Base-by-base conservation (phyloP, 768 basidiomycete genomes). In the Phaffia australis region DNA sequence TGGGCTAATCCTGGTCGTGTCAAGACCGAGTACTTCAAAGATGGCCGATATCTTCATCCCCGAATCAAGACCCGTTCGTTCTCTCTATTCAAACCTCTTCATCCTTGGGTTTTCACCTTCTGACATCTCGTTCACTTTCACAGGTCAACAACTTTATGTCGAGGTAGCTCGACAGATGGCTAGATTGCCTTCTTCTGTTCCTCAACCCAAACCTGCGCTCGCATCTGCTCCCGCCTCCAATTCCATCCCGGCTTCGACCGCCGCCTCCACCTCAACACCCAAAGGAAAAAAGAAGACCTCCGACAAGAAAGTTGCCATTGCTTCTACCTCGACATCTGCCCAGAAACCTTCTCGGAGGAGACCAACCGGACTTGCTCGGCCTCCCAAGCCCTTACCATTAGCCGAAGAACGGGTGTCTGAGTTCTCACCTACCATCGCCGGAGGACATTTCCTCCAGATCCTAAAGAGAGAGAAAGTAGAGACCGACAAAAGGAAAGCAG, bases 1-100 rank as follows among this genome's bases (percentile, higher is more conserved):
- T 99, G 94, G 94, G 93, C 88, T 73, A 99, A 99, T 75, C 94
- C 94, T 0, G 94, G 94, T 11, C 83, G 94, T 29, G 89, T 99
- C 67, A 84, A 90, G 70, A 88, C 98, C 27, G 88, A 88, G 73
- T 59, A 77, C 55, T 35, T 67, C 29, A 60, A 69, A 60, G 61
- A 71, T 55, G 74, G 76, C 32, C 76, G 77, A 1, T 66, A 70
- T 66, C 76, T 75, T 35, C 76, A 77, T 58, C 68, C 76, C 0
- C 72, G 73, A 14, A 72, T 79, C 70, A 74, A 74, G 65, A 78
- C 75, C 67, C 75, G 79, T 79, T n/a, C 71, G 77, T 72, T 4
- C 6, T 58, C n/a, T 21, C 3, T 25, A 18, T 57, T 57, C n/a
- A n/a, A 19, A n/a, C 23, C 56, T 32, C 56, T 32, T 18, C 6